Evolutionary conservation across 2,329 filamentous ascomycete genomes (phyloP).

Genomic region (Phyllosticta citriasiana): DNA sequence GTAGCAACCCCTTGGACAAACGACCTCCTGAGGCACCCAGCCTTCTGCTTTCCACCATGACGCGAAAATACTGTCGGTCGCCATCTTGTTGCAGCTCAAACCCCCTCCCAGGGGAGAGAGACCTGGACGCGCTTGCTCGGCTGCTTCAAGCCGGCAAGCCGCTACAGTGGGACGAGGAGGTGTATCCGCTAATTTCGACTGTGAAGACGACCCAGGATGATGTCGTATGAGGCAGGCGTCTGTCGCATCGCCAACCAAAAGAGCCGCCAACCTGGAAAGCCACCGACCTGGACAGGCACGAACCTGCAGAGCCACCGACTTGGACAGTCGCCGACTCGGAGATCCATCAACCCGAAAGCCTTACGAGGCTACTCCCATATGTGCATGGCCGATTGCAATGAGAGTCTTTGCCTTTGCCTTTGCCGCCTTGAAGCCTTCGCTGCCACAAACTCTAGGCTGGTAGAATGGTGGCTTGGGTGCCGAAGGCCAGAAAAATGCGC

Average conservation of each 20-base stretch:
- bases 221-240: background rate
- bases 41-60: background rate
- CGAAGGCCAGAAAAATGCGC: too few species aligned
- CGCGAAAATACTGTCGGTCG: background rate
- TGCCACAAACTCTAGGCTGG: too few species aligned
- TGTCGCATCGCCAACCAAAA: background rate
- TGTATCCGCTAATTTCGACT: background rate
- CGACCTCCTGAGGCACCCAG: background rate
- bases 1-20: background rate
- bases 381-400: too few species aligned
- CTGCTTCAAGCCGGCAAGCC: background rate
- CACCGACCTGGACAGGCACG: too few species aligned
- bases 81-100: background rate
- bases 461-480: too few species aligned
- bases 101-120: background rate
- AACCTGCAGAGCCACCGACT: background rate
- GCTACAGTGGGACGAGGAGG: background rate
- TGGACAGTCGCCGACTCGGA: background rate
- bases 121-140: background rate
- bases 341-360: background rate
- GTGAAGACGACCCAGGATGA: background rate
- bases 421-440: too few species aligned
- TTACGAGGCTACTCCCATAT: too few species aligned
- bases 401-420: too few species aligned
- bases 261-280: background rate